These are phyloP conservation scores for Penicillium soppii DNA, from an alignment of 495 filamentous ascomycete genomes.

Conservation along the genomic window DNA sequence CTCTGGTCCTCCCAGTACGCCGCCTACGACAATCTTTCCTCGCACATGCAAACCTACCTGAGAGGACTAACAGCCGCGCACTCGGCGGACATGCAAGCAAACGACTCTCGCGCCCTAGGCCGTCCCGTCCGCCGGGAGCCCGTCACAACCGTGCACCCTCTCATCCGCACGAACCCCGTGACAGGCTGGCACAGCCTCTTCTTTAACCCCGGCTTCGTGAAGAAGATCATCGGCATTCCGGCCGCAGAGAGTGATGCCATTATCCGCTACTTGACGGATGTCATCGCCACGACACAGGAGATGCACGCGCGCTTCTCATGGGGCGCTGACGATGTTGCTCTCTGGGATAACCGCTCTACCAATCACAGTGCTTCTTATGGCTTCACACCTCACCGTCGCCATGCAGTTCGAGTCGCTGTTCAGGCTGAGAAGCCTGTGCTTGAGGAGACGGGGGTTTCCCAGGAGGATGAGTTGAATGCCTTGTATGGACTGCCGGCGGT, in stretches of 20 bases:
- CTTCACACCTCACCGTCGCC: slow-evolving; percentile 60
- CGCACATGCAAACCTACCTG: slow-evolving; percentile 67
- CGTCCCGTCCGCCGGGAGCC: slow-evolving; percentile 67
- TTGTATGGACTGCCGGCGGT: slow-evolving; percentile 51
- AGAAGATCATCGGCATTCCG: slow-evolving; percentile 66
- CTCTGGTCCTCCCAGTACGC: slow-evolving; percentile 73
- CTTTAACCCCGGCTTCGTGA: slow-evolving; percentile 77
- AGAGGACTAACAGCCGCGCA: slow-evolving; percentile 71
- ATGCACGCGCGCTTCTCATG: slow-evolving; percentile 70
- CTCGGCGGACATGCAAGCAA: slow-evolving; percentile 69
- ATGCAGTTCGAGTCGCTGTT: slow-evolving; percentile 59
- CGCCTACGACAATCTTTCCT: slow-evolving; percentile 68
- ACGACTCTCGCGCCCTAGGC: slow-evolving; percentile 58
- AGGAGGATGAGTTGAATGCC: slow-evolving; percentile 56
- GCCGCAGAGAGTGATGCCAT: slow-evolving; percentile 66
- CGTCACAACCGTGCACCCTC: slow-evolving; percentile 64
- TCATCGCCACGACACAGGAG: slow-evolving; percentile 63
- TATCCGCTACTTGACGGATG: slow-evolving; percentile 61
- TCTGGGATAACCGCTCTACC: slow-evolving; percentile 74
- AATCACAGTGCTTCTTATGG: slow-evolving; percentile 62
- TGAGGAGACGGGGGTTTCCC: slow-evolving; percentile 52
- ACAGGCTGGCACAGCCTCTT: slow-evolving; percentile 77
- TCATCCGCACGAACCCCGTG: slow-evolving; percentile 70
- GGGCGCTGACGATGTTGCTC: slow-evolving; percentile 66
- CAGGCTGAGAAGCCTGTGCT: slow-evolving; percentile 58